Percentiles rank a stretch among this genome's conserved stretches.
These are phyloP conservation scores for Xylaria sp. DNA, from an alignment of 495 filamentous ascomycete genomes.

Conservation along the genomic window DNA sequence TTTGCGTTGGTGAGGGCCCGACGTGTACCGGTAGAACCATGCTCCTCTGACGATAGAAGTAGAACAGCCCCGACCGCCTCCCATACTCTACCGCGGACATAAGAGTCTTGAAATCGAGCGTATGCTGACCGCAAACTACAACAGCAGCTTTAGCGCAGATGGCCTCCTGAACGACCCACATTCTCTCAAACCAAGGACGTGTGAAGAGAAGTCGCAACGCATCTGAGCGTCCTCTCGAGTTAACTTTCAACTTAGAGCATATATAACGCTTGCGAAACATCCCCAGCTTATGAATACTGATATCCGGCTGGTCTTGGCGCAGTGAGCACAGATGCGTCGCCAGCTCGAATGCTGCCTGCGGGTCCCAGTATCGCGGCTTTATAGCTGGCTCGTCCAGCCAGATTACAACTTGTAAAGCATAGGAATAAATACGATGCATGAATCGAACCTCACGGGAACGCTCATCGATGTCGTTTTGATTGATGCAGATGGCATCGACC, in stretches of 20 bases:
- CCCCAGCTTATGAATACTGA: background rate
- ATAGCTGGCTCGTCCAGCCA: conserved; percentile 4
- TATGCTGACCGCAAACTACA: background rate
- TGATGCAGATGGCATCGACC: conserved; percentile 5
- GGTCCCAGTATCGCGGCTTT: conserved; percentile 2
- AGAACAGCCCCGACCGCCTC: background rate
- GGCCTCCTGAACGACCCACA: conserved; percentile 1
- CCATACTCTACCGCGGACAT: conserved; percentile 7
- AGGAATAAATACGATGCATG: background rate
- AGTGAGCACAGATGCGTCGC: background rate
- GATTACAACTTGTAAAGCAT: background rate
- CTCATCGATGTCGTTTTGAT: conserved; percentile 2
- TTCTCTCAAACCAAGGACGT: conserved; percentile 2
- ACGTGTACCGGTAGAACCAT: background rate
- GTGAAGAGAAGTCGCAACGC: background rate
- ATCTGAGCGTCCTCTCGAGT: background rate
- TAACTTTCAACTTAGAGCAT: background rate
- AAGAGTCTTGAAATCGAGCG: background rate
- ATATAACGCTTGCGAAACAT: background rate
- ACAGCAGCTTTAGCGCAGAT: conserved; percentile 2
- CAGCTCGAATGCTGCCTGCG: background rate
- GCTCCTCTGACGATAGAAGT: background rate
- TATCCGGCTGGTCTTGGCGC: background rate
- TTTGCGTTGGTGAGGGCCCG: background rate
- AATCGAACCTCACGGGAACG: background rate